phyloP scores from a whole-genome alignment of 2,329 filamentous ascomycete genomes.

The Ophiobolus disseminans region DNA sequence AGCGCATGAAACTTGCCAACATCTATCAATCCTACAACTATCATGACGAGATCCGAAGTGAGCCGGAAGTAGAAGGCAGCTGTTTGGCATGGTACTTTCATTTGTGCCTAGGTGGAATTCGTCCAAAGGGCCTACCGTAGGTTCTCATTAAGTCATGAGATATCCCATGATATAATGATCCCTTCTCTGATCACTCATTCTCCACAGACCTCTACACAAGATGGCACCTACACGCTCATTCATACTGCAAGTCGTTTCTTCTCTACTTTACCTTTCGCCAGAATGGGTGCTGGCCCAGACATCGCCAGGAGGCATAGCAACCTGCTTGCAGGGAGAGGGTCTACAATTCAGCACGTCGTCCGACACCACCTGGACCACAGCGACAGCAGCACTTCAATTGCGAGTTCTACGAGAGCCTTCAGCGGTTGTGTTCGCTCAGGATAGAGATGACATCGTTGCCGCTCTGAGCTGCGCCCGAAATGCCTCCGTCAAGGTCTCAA shows the following conservation, averaged over 20 bases:
- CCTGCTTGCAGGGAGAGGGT: constrained; percentile 1
- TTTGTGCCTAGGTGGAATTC: not conserved
- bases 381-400: constrained; percentile 16
- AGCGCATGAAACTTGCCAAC: not conserved
- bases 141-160: not conserved
- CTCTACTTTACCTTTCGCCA: not conserved
- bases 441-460: constrained; percentile 11
- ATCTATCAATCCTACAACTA: not conserved
- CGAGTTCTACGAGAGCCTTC: constrained; percentile 13
- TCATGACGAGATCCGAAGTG: not conserved
- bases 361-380: constrained; percentile 15
- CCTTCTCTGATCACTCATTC: not conserved
- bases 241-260: not conserved
- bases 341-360: constrained; percentile 9
- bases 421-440: constrained; percentile 14
- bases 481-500: constrained; percentile 18
- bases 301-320: not conserved
- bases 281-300: not conserved
- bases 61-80: not conserved
- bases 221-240: constrained; percentile 1
- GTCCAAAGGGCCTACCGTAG: not conserved
- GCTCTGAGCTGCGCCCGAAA: constrained; percentile 17
- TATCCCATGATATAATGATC: not conserved
- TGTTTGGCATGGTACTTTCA: constrained; percentile 2
- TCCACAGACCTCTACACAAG: not conserved